A percentile compares a stretch with the other conserved stretches of the same genome.
Conservation (phyloP, 1,284 basidiomycete species). For the Irpex lacteus region DNA sequence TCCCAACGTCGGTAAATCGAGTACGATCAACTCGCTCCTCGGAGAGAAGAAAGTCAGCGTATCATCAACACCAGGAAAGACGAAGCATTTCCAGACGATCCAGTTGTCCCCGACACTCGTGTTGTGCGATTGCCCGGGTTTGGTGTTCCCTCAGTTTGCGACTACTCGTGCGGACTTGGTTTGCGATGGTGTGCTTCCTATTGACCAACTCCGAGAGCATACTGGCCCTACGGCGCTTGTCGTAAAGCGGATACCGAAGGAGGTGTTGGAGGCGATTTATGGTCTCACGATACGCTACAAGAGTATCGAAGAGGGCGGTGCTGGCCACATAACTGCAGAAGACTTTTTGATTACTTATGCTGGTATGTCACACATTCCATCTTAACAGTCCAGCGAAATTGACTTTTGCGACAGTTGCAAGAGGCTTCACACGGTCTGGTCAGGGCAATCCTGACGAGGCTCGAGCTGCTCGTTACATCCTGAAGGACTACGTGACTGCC, state of each 20-base stretch:
- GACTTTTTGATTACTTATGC: conserved; percentile 90
- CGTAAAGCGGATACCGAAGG: conserved; percentile 77
- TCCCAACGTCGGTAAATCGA: conserved; percentile 98
- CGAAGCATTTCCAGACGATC: conserved; percentile 99
- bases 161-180: conserved; percentile 94
- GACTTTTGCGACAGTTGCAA: too few species aligned
- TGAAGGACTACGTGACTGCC: conserved; percentile 98
- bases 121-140: conserved; percentile 98
- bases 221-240: conserved; percentile 86
- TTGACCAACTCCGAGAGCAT: conserved; percentile 96
- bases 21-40: conserved; percentile 94
- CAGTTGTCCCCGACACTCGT: conserved; percentile 84
- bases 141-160: conserved; percentile 98
- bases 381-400: too few species aligned
- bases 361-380: conserved; percentile 65
- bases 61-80: conserved; percentile 97
- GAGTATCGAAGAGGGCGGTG: conserved; percentile 82
- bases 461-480: conserved; percentile 86
- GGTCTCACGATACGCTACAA: conserved; percentile 77
- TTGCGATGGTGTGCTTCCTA: conserved; percentile 95
- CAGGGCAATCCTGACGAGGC: conserved; percentile 98
- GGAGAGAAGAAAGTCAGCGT: conserved; percentile 98
- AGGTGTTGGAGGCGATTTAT: conserved; percentile 89
- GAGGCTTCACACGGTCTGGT: conserved; percentile 91
- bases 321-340: conserved; percentile 76